These are phyloP conservation scores for Pythium plurisporium DNA, from an alignment of 352 stramenopile genomes.

Conservation along the genomic window DNA sequence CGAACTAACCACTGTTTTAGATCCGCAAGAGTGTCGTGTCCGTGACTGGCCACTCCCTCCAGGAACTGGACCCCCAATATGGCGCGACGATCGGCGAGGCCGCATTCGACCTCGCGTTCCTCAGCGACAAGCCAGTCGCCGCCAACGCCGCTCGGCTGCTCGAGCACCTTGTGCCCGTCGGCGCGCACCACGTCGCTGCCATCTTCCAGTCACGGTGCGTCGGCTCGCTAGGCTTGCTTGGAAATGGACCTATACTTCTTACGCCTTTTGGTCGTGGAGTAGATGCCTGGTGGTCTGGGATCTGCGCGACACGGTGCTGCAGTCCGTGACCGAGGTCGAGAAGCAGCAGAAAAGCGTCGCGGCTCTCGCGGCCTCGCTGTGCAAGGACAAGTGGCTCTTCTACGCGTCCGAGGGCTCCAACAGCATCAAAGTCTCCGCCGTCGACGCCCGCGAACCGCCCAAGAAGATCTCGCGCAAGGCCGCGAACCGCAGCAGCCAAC, in stretches of 20 bases:
- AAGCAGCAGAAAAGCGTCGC: slow-evolving; percentile 58
- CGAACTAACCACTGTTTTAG: too few species aligned
- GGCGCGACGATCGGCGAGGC: slow-evolving; percentile 54
- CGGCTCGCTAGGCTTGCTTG: neutral
- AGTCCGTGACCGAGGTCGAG: slow-evolving; percentile 58
- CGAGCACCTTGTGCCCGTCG: slow-evolving; percentile 47
- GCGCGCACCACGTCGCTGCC: slow-evolving; percentile 43
- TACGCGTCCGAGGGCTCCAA: slow-evolving; percentile 71
- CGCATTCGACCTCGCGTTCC: slow-evolving; percentile 52
- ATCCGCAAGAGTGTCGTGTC: slow-evolving; percentile 28
- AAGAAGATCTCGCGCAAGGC: slow-evolving; percentile 77
- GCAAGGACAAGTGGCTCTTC: slow-evolving; percentile 58
- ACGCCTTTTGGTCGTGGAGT: neutral
- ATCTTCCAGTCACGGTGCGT: slow-evolving; percentile 44
- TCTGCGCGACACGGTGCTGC: slow-evolving; percentile 49
- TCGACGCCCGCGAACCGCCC: slow-evolving; percentile 41
- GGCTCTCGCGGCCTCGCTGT: slow-evolving; percentile 50
- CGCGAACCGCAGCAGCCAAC: slow-evolving; percentile 45
- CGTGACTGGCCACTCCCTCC: slow-evolving; percentile 47
- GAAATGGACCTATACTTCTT: neutral
- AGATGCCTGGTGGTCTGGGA: slow-evolving; percentile 60
- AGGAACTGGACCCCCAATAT: slow-evolving; percentile 57
- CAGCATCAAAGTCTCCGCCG: slow-evolving; percentile 49
- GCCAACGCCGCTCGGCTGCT: slow-evolving; percentile 25
- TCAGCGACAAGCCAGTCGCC: slow-evolving; percentile 3